Conservation (phyloP, 2,329 filamentous ascomycete genomes). For the Sclerotinia sclerotiorum region DNA sequence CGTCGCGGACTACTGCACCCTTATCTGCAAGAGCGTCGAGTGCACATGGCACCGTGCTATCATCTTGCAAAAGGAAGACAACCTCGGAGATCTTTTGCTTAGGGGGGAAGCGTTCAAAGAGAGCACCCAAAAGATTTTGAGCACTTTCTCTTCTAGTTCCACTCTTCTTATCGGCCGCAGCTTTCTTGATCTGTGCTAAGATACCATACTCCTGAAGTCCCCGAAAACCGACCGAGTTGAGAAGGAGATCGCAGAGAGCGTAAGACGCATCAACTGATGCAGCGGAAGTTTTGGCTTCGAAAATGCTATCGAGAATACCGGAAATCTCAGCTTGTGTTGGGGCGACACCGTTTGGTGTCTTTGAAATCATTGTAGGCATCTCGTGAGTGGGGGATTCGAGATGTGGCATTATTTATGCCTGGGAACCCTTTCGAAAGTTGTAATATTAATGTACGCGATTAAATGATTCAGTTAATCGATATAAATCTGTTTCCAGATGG, state of each 20-base stretch:
- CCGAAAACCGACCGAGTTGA: constrained; percentile 63
- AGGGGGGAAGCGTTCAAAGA: constrained; percentile 85
- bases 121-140: constrained; percentile 89
- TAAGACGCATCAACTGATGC: constrained; percentile 63
- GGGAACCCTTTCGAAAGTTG: constrained; percentile 29
- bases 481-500: constrained; percentile 12
- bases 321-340: constrained; percentile 66
- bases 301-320: constrained; percentile 64
- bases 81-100: constrained; percentile 77
- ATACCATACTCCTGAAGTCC: constrained; percentile 63
- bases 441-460: constrained; percentile 25
- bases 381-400: constrained; percentile 44
- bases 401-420: constrained; percentile 49
- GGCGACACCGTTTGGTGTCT: constrained; percentile 43
- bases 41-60: constrained; percentile 67
- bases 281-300: constrained; percentile 56
- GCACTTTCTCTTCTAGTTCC: constrained; percentile 81
- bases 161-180: constrained; percentile 91
- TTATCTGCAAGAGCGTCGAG: constrained; percentile 90
- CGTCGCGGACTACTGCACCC: constrained; percentile 81
- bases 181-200: constrained; percentile 67
- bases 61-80: constrained; percentile 78
- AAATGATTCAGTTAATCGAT: constrained; percentile 22
- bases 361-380: constrained; percentile 49
- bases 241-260: constrained; percentile 60